Conservation (phyloP, 1,284 basidiomycete species). For the Cutaneotrichosporon cavernicola region DNA sequence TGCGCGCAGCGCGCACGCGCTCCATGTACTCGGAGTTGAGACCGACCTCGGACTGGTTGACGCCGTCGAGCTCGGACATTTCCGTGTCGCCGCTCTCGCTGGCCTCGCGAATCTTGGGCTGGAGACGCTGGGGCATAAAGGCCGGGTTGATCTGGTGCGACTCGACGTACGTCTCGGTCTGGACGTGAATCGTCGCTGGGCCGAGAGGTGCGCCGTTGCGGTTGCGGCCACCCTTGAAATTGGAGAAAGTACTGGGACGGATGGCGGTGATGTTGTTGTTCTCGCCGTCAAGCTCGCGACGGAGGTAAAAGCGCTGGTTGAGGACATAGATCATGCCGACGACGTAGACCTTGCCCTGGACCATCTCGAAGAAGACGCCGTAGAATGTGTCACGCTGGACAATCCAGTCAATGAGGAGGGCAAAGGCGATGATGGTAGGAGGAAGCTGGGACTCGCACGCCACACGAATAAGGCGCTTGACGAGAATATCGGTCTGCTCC, state of each 20-base stretch:
- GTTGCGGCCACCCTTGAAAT: conserved; percentile 11
- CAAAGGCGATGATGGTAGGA: conserved; percentile 29
- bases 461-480: conserved; percentile 27
- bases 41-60: conserved; percentile 22
- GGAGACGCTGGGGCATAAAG: conserved; percentile 19
- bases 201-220: conserved; percentile 6
- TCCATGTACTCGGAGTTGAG: conserved; percentile 24
- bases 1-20: conserved; percentile 10
- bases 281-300: conserved; percentile 18
- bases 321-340: conserved; percentile 32
- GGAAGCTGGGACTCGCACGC: conserved; percentile 36
- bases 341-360: conserved; percentile 34
- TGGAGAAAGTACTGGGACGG: conserved; percentile 22
- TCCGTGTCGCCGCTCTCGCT: conserved; percentile 22
- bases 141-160: conserved; percentile 24
- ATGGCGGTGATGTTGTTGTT: conserved; percentile 6
- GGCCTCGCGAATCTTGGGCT: conserved; percentile 26
- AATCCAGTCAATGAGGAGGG: conserved; percentile 29
- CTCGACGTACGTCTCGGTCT: conserved; percentile 38
- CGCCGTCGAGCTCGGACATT: conserved; percentile 14
- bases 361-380: conserved; percentile 34
- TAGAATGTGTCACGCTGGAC: conserved; percentile 26
- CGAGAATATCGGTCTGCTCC: conserved; percentile 32
- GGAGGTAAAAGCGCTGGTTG: conserved; percentile 29
- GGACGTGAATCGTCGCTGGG: conserved; percentile 32